Percentiles rank a stretch among this genome's conserved stretches.
Evolutionary conservation across 176 grass and related monocot species (phyloP).

Genomic region (Poa annua): DNA sequence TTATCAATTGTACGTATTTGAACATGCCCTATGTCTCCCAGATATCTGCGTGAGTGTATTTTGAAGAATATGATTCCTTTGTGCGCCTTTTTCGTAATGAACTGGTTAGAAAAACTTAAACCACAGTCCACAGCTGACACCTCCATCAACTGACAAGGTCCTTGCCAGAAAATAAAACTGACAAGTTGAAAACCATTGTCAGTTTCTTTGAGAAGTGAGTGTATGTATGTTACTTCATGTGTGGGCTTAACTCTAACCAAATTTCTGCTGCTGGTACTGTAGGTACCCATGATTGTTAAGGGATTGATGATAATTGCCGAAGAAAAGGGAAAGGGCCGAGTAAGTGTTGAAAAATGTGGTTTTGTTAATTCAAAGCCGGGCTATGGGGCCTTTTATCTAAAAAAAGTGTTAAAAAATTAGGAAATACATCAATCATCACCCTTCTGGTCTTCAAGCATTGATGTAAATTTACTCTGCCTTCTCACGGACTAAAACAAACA

Average conservation of each 20-base stretch:
- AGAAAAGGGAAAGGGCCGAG: conserved; percentile 45
- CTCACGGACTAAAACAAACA: background rate
- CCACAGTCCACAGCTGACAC: background rate
- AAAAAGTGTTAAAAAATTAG: background rate
- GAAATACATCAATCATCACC: background rate
- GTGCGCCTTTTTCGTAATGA: background rate
- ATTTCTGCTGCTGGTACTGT: background rate
- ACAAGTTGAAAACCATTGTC: background rate
- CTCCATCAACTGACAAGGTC: background rate
- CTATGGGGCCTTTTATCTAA: too few relatives aligned
- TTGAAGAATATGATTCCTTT: background rate
- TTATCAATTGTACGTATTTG: conserved; percentile 9
- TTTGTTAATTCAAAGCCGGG: too few relatives aligned
- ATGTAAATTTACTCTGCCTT: conserved; percentile 9
- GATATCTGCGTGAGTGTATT: background rate
- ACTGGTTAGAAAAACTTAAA: background rate
- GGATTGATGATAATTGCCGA: conserved; percentile 20
- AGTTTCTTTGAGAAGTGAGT: background rate
- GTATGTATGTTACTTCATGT: background rate
- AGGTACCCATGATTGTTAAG: conserved; percentile 54
- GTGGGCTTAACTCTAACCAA: conserved; percentile 7
- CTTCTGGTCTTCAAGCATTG: background rate
- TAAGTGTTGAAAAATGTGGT: conserved; percentile 26
- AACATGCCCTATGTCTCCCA: conserved; percentile 1
- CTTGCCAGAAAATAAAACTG: background rate